These are phyloP conservation scores for Poronia punctata DNA, from an alignment of 495 filamentous ascomycete genomes.

Conservation along the genomic window DNA sequence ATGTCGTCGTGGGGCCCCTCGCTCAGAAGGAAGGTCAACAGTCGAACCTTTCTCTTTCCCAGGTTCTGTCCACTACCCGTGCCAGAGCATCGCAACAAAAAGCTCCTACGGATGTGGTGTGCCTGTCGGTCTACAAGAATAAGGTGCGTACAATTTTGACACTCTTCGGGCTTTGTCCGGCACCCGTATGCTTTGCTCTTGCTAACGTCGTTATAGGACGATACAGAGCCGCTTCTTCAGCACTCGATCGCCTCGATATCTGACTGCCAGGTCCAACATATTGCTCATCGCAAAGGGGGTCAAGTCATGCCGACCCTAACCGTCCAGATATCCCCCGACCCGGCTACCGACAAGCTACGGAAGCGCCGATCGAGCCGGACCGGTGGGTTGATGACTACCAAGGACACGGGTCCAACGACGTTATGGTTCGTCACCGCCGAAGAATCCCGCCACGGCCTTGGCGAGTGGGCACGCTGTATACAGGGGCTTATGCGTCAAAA, in stretches of 20 bases:
- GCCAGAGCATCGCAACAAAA: slow-evolving; percentile 23
- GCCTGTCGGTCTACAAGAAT: slow-evolving; percentile 48
- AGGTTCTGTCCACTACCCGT: slow-evolving; percentile 22
- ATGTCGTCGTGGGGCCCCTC: slow-evolving; percentile 34
- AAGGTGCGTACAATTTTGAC: too few relatives aligned
- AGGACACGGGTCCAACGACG: slow-evolving; percentile 33
- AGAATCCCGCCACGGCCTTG: slow-evolving; percentile 31
- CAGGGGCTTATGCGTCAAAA: slow-evolving; percentile 33
- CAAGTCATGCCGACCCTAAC: slow-evolving; percentile 43
- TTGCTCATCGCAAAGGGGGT: slow-evolving; percentile 49
- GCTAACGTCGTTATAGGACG: slow-evolving; percentile 34
- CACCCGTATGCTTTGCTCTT: not conserved
- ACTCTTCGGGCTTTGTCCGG: too few relatives aligned
- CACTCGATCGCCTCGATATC: slow-evolving; percentile 41
- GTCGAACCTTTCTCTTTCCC: slow-evolving; percentile 17
- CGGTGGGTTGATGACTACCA: slow-evolving; percentile 37
- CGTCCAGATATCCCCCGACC: slow-evolving; percentile 45
- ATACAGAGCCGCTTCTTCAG: slow-evolving; percentile 44
- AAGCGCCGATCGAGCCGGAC: slow-evolving; percentile 52
- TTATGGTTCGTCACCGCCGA: slow-evolving; percentile 36
- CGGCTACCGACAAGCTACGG: slow-evolving; percentile 42
- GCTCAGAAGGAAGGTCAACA: slow-evolving; percentile 12
- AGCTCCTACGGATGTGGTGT: slow-evolving; percentile 30
- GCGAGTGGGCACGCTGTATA: slow-evolving; percentile 42
- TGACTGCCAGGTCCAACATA: slow-evolving; percentile 44